Evolutionary conservation across 345 rosid genomes (phyloP), one percentile per base, ranked within the genome.

Genomic region (Chamaenerion angustifolium): DNA sequence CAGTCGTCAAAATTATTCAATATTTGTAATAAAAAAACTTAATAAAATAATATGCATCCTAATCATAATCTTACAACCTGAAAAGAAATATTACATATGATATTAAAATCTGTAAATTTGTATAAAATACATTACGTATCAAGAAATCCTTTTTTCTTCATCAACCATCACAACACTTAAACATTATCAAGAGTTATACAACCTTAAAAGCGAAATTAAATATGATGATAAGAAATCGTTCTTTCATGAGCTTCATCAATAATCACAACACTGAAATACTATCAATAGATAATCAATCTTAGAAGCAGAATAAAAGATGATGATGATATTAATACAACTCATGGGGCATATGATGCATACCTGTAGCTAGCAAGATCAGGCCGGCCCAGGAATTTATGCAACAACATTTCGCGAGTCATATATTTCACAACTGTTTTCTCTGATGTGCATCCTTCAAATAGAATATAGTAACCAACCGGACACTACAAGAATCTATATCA

Each of bases 191-290:
- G 12, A 43, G 40, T 19, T 58, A 45, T 56, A 42, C 19, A 43
- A 17, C 37, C 46, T 46, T 53, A 57, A 45, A 52, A 11, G 67
- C 56, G 46, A 57, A 57, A 55, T 44, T 23, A 25, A 52, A 10
- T 10, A n/a, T 10, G 25, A 35, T 16, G 21, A 31, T 13, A 15
- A 18, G 98, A 92, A 60, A 92, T 66, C 21, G 98, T 92, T 73
- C 98, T 92, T 76, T 92, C 98, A 68, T 92, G 98, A 2, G 98
- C 96, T 77, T 92, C 96, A 52, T 92, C 98, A 65, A 92, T 95
- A 83, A 92, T 87, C 59, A 87, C 72, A 25, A 92, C 89, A 60
- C 96, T 88, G 77, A 63, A 69, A 49, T 67, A 54, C 63, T 54
- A 16, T 12, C 25, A 4, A 12, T 11, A 45, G 42, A 41, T 58